Evolutionary conservation across 2,329 filamentous ascomycete species (phyloP), one percentile per base, ranked within the genome.

Genomic region (Ophiostoma fasciatum): DNA sequence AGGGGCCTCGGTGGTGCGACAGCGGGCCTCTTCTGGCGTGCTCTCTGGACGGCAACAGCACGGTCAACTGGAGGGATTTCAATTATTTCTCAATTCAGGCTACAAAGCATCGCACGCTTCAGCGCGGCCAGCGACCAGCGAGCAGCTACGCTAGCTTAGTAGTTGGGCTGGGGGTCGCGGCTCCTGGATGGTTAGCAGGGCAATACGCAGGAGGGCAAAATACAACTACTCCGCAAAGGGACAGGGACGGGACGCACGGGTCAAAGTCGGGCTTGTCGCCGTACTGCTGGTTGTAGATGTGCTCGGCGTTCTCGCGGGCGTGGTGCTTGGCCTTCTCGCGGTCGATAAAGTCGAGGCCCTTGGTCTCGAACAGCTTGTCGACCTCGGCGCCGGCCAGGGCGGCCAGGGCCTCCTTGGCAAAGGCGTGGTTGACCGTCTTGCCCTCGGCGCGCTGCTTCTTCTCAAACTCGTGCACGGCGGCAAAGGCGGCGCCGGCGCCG

Each of bases 391-490:
- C 80, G 20, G 77, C 81, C 38, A 87, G 63, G 40, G 75, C 80
- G 13, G 70, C 78, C 22, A 88, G 58, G 30, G 80, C 54, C 61
- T 87, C 82, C 64, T 88, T 88, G 53, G 82, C 82, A 50, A 83
- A 78, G 28, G 60, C 61, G 61, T 88, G 82, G 45, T 65, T 69
- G 48, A 87, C 75, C 7, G 68, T 54, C 63, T 84, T 61, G 74
- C 76, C 81, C 54, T 82, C 64, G 38, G 60, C 63, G 50, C 78
- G 76, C 62, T 85, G 78, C 49, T 71, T 64, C 56, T 85, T 76
- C 60, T 87, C 81, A 49, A 76, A 87, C 17, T 76, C 63, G 66
- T 84, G 84, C 70, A 88, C 80, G 49, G 75, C 82, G 45, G 73
- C 77, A 53, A 88, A 88, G 43, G 78, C 74, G 39, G 81, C 82